A percentile compares a stretch with the other conserved stretches of the same genome.
Evolutionary conservation across 2,329 filamentous ascomycete species (phyloP).

Genomic region (Penicillium hordei): DNA sequence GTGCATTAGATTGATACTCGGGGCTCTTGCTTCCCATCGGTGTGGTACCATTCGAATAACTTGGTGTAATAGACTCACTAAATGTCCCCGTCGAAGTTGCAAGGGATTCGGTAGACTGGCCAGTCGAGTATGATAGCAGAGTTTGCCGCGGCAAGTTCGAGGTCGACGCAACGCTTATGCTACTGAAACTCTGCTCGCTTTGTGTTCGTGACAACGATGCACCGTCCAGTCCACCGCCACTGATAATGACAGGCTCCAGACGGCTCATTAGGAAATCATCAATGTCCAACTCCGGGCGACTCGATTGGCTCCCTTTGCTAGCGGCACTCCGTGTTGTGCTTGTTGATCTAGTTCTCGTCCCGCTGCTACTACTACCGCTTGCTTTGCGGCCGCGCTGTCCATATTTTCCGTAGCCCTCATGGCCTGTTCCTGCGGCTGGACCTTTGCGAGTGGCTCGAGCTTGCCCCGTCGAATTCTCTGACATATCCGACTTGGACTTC

Average conservation of each 20-base stretch:
- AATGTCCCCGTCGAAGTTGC: constrained; percentile 27
- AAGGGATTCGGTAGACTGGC: constrained; percentile 38
- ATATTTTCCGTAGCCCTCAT: constrained; percentile 64
- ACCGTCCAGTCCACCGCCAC: constrained; percentile 43
- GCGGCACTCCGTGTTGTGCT: constrained; percentile 42
- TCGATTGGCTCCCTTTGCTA: constrained; percentile 45
- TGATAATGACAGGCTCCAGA: constrained; percentile 52
- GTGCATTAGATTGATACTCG: constrained; percentile 5
- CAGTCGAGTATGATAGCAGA: constrained; percentile 27
- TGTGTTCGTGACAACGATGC: constrained; percentile 37
- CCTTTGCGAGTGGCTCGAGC: constrained; percentile 66
- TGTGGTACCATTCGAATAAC: constrained; percentile 4
- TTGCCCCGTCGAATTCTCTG: constrained; percentile 53
- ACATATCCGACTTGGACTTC: constrained; percentile 64
- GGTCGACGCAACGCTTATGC: constrained; percentile 32
- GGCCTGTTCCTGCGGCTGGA: constrained; percentile 86
- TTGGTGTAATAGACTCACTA: constrained; percentile 16
- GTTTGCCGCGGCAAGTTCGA: constrained; percentile 23
- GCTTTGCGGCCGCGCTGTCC: constrained; percentile 45
- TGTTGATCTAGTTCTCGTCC: constrained; percentile 42
- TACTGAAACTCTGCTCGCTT: constrained; percentile 43
- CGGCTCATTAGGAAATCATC: constrained; percentile 51
- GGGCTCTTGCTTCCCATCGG: constrained; percentile 7
- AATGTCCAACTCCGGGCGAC: constrained; percentile 44
- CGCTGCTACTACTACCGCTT: constrained; percentile 43